Evolutionary conservation across 331 rosid species (phyloP).

Genomic region (Quercus phellos): DNA sequence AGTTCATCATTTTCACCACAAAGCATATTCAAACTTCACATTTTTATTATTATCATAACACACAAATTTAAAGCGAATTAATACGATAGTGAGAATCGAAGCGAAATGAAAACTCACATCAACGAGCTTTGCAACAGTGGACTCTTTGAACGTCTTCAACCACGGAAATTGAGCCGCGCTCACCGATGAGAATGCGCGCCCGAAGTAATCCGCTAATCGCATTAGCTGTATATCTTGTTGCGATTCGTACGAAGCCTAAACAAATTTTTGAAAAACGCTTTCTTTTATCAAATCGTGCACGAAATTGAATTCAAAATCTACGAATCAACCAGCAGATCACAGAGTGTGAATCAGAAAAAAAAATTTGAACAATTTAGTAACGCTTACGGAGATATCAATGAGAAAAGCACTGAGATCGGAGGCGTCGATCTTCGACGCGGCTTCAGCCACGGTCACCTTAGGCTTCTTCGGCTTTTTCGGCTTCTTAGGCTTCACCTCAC

Average conservation of each 20-base stretch:
- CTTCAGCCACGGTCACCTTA: slow-evolving; percentile 58
- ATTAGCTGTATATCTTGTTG: slow-evolving; percentile 66
- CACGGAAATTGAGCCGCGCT: slow-evolving; percentile 88
- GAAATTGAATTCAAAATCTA: slow-evolving; percentile 12
- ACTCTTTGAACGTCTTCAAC: slow-evolving; percentile 71
- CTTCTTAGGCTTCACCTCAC: slow-evolving; percentile 45
- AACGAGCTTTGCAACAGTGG: slow-evolving; percentile 57
- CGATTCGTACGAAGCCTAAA: slow-evolving; percentile 56
- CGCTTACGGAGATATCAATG: slow-evolving; percentile 54
- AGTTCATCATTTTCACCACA: background rate
- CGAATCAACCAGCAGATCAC: background rate
- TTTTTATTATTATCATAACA: too few species aligned
- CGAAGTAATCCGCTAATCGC: slow-evolving; percentile 81
- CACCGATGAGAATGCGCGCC: slow-evolving; percentile 66
- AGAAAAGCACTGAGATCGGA: slow-evolving; percentile 47
- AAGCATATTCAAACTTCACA: background rate
- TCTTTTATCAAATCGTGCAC: background rate
- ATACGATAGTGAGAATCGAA: background rate
- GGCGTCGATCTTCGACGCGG: slow-evolving; percentile 49
- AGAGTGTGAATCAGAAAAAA: background rate
- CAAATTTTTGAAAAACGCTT: background rate
- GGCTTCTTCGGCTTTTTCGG: slow-evolving; percentile 49
- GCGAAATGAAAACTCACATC: slow-evolving; percentile 55
- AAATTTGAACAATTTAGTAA: background rate
- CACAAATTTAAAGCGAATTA: background rate